Conservation (phyloP, 352 stramenopile genomes). For the Globisporangium barbulae region DNA sequence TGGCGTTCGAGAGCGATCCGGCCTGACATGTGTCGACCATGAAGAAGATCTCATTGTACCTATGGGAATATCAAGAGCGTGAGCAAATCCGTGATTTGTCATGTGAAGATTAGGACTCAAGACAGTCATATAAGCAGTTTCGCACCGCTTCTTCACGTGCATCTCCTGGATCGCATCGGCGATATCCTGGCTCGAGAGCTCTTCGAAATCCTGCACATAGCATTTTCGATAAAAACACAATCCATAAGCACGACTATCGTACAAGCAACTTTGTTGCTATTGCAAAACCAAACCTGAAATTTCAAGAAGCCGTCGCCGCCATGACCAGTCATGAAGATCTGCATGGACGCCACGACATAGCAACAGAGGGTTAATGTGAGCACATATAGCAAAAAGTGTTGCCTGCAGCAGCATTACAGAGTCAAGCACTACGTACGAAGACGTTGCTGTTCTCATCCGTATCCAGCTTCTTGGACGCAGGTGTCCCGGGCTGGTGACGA, state of each 20-base stretch:
- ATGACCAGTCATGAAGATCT: slow-evolving; percentile 93
- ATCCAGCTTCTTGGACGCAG: slow-evolving; percentile 86
- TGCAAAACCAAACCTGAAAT: slow-evolving; percentile 84
- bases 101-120: background rate
- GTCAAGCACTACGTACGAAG: slow-evolving; percentile 61
- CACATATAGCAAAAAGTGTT: slow-evolving; percentile 4
- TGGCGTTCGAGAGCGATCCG: slow-evolving; percentile 87
- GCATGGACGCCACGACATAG: background rate
- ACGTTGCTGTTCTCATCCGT: slow-evolving; percentile 89
- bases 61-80: slow-evolving; percentile 14
- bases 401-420: background rate
- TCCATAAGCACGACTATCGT: background rate
- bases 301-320: slow-evolving; percentile 98
- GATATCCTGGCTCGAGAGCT: slow-evolving; percentile 95
- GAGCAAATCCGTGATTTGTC: no score
- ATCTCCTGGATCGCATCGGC: slow-evolving; percentile 93
- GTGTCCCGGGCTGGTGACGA: slow-evolving; percentile 83
- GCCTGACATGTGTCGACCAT: slow-evolving; percentile 98
- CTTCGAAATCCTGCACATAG: slow-evolving; percentile 86
- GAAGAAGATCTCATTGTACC: slow-evolving; percentile 95
- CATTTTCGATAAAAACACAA: background rate
- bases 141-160: slow-evolving; percentile 87
- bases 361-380: background rate
- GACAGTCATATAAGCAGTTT: background rate
- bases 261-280: slow-evolving; percentile 53